phyloP scores from a whole-genome alignment of 2,329 filamentous ascomycete species.

The Sclerotinia trifoliorum region DNA sequence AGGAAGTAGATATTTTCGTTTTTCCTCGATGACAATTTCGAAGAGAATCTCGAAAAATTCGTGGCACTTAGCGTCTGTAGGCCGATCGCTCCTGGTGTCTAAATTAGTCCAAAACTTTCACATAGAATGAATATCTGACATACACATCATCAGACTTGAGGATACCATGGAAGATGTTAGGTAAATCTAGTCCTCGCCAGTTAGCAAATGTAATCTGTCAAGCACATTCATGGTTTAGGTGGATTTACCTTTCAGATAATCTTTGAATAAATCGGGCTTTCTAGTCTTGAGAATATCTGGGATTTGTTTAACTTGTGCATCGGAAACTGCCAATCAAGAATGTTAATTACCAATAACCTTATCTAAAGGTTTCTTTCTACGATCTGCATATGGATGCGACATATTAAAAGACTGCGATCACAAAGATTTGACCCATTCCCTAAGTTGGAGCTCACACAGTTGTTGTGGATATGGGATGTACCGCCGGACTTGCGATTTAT shows the following conservation, averaged over 20 bases:
- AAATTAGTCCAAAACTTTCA: slow-evolving; percentile 24
- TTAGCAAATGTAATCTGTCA: not conserved
- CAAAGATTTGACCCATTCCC: slow-evolving; percentile 9
- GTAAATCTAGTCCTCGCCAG: slow-evolving; percentile 32
- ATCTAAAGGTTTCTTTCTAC: not conserved
- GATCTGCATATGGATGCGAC: slow-evolving; percentile 9
- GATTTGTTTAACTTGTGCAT: slow-evolving; percentile 9
- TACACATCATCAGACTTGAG: slow-evolving; percentile 36
- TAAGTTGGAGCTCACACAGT: slow-evolving; percentile 1
- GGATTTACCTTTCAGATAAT: slow-evolving; percentile 26
- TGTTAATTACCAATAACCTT: slow-evolving; percentile 15
- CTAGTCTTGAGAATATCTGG: slow-evolving; percentile 12
- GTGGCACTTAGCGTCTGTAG: slow-evolving; percentile 78
- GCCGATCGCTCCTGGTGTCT: slow-evolving; percentile 37
- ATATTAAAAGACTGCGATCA: slow-evolving; percentile 17
- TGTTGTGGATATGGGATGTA: not conserved
- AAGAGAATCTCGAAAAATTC: slow-evolving; percentile 81
- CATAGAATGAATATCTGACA: not conserved
- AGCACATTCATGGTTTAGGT: not conserved
- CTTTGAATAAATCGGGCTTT: slow-evolving; percentile 11
- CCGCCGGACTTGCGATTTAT: not conserved
- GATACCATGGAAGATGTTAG: slow-evolving; percentile 34
- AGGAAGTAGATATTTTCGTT: slow-evolving; percentile 56
- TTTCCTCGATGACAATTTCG: slow-evolving; percentile 64
- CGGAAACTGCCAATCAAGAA: not conserved